Conservation (phyloP, 768 basidiomycete species). For the Pleurotus salmoneostramineus region DNA sequence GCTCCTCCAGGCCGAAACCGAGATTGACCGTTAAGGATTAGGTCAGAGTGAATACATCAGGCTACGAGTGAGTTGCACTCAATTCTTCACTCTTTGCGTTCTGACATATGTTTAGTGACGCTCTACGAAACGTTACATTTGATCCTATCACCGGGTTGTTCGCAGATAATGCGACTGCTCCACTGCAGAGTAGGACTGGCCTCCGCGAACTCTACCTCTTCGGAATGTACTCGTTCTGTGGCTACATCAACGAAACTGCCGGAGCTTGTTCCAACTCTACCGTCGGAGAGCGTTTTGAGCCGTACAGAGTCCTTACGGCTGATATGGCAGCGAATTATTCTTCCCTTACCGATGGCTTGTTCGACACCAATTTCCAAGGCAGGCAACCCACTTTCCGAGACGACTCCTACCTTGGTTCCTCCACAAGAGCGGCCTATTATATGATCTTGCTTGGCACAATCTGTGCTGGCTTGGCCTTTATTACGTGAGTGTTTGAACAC, state of each 20-base stretch:
- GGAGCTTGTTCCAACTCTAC: slow-evolving; percentile 67
- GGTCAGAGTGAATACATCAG: slow-evolving; percentile 68
- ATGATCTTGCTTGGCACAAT: slow-evolving; percentile 72
- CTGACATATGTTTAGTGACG: slow-evolving; percentile 33
- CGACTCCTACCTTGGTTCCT: slow-evolving; percentile 56
- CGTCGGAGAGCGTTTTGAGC: slow-evolving; percentile 55
- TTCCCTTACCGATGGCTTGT: slow-evolving; percentile 46
- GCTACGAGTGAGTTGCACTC: slow-evolving; percentile 53
- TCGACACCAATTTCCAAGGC: slow-evolving; percentile 29
- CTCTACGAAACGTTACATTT: slow-evolving; percentile 42
- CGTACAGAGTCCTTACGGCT: slow-evolving; percentile 57
- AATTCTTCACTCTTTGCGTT: slow-evolving; percentile 1
- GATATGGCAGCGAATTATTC: slow-evolving; percentile 71
- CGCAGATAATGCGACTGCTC: slow-evolving; percentile 58
- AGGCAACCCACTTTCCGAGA: slow-evolving; percentile 43
- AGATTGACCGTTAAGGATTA: slow-evolving; percentile 19
- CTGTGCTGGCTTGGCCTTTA: slow-evolving; percentile 56
- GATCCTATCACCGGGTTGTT: slow-evolving; percentile 66
- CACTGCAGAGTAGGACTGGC: slow-evolving; percentile 53
- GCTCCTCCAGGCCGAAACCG: slow-evolving; percentile 2
- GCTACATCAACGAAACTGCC: slow-evolving; percentile 57
- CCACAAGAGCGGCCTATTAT: slow-evolving; percentile 71
- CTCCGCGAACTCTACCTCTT: slow-evolving; percentile 71
- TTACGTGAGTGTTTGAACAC: slow-evolving; percentile 45
- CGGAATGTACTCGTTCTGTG: slow-evolving; percentile 82